Evolutionary conservation across 495 filamentous ascomycete species (phyloP), one percentile per base, ranked within the genome.

Genomic region (Copromyces sp.): DNA sequence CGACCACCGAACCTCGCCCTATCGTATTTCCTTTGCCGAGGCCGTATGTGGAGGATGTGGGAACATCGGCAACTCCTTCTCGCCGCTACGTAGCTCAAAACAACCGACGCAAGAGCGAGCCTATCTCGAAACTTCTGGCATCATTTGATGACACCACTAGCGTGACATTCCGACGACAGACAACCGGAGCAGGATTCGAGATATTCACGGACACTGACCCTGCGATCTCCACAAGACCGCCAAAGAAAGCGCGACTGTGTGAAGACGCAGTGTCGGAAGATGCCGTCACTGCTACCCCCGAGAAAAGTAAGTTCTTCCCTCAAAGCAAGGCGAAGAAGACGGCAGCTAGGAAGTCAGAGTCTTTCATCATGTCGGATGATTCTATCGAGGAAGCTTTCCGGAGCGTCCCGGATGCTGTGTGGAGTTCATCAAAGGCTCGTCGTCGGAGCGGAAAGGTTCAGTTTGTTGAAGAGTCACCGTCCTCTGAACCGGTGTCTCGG

Each of bases 221-320:
- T 68, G 53, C 53, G 24, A 35, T 65, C 53, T 76, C 78, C 35
- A 71, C 73, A n/a, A 79, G 84, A 70, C 84, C 84, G 70, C 79
- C 83, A 71, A 86, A 86, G 80, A 86, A 86, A 78, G 82, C 83
- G 69, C 81, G 84, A 39, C 72, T 86, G 37, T 86, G 84, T 40
- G 81, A 84, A 8, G 84, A 85, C 41, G 72, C 71, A 69, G 70
- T 71, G 29, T 74, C 20, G 68, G 72, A 39, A 37, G 73, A 71
- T 39, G 72, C 68, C n/a, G 68, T 76, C 24, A 70, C 20, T 9
- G 78, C 79, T 37, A 71, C 72, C 20, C 71, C 71, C 4, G 77
- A 80, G 68, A 80, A 71, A 32, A 86, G 84, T 76, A 84, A 80
- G 53, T 86, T 83, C 74, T 86, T 86, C 69, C 41, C 81, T 38